Base-by-base conservation (phyloP, 441 rosid genomes). In the Brassica balearica region DNA sequence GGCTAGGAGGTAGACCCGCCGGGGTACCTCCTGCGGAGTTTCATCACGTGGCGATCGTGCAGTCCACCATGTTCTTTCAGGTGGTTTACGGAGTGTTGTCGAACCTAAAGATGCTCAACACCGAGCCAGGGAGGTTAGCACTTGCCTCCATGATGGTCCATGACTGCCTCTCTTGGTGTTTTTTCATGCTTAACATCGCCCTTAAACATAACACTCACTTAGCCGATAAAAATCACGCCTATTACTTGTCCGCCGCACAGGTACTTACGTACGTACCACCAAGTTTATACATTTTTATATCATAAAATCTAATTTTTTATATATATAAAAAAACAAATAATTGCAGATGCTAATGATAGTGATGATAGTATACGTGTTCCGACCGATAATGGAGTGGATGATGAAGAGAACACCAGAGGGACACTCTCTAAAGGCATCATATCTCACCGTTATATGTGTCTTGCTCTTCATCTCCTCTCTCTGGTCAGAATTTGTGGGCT, bases 51-150 rank as follows among this genome's bases (percentile, higher is more conserved):
- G 81, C 64, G 8, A 6, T 68, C 6, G 78, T 84, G 62, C 71
- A 81, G 29, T 76, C 88, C 4, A 60, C 75, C 9, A 74, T 86
- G 77, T 83, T 81, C 17, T 88, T 88, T 29, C 88, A 84, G 55
- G 88, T 78, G 15, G 73, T 78, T 8, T 58, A 83, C 12, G 56
- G 77, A 17, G 51, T 85, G 5, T 81, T 87, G 11, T 73, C 85
- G 1, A 89, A 82, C 56, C 81, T 88, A 2, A 87, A 85, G 65
- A 74, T 87, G 79, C 60, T 88, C 0, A 88, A 87, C 66, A 82
- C 90, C 2, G 89, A 88, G 76, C 79, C 87, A 3, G 89, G 89
- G 53, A 86, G 90, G 58, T 82, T 87, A 5, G 88, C 90, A 3
- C 80, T 86, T 8, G 82, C 89, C 25, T 83, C 89, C 61, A 80